Percentiles rank a stretch among this genome's conserved stretches.
Evolutionary conservation across 2,329 filamentous ascomycete species (phyloP).

Genomic region (Shiraia sp.): DNA sequence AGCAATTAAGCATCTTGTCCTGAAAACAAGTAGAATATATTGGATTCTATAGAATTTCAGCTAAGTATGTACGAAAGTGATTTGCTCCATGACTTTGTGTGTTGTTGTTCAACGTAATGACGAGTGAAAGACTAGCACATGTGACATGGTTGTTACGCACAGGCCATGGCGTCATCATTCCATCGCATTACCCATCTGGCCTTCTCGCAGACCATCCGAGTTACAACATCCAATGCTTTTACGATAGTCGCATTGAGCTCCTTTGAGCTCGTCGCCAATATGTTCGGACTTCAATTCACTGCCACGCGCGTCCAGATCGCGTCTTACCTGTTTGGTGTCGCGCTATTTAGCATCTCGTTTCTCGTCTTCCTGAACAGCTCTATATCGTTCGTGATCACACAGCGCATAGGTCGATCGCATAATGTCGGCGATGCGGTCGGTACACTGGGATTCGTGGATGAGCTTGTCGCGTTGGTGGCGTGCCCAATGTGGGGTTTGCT

Average conservation of each 20-base stretch:
- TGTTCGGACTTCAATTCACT: conserved; percentile 54
- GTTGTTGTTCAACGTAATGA: too few species aligned
- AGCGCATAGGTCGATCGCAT: conserved; percentile 74
- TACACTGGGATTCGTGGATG: conserved; percentile 82
- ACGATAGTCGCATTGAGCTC: conserved; percentile 21
- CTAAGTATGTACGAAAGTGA: too few species aligned
- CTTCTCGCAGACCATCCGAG: too few species aligned
- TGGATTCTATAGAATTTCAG: too few species aligned
- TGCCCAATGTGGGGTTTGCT: conserved; percentile 80
- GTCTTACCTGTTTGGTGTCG: conserved; percentile 80
- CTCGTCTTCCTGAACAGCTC: conserved; percentile 87
- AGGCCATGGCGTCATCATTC: too few species aligned
- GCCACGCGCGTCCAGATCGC: conserved; percentile 61
- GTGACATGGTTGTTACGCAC: too few species aligned
- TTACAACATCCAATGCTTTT: conserved; percentile 18
- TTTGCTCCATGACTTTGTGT: too few species aligned
- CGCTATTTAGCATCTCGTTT: conserved; percentile 85
- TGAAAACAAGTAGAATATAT: too few species aligned
- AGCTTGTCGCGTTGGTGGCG: conserved; percentile 78
- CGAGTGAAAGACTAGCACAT: too few species aligned
- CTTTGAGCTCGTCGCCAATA: conserved; percentile 26
- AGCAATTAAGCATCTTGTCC: too few species aligned
- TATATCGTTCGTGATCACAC: conserved; percentile 82
- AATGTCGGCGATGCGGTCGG: conserved; percentile 80
- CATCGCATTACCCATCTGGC: too few species aligned